A percentile compares a stretch with the other conserved stretches of the same genome.
Evolutionary conservation across 768 basidiomycete genomes (phyloP).

Genomic region (Leccinum disarticulatum): DNA sequence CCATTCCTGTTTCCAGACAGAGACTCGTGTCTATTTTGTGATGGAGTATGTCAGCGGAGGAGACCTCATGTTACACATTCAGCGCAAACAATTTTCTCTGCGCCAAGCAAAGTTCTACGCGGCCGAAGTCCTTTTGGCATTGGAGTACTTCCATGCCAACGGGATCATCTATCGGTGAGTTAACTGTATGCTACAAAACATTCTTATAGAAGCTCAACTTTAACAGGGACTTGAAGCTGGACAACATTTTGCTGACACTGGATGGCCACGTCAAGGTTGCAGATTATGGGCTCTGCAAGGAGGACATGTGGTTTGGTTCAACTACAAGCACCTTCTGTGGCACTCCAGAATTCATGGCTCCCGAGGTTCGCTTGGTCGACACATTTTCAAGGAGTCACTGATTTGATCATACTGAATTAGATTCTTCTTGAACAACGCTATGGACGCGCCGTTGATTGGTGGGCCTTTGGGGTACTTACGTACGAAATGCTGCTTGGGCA

Average conservation of each 20-base stretch:
- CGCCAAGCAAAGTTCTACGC: slow-evolving; percentile 99
- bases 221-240: slow-evolving; percentile 91
- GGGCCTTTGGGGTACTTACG: slow-evolving; percentile 98
- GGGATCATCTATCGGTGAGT: slow-evolving; percentile 97
- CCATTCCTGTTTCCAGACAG: slow-evolving; percentile 99
- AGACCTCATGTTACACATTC: slow-evolving; percentile 99
- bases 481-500: slow-evolving; percentile 99
- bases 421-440: slow-evolving; percentile 99
- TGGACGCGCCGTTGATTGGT: slow-evolving; percentile 99
- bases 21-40: slow-evolving; percentile 98
- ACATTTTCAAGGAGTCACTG: not conserved
- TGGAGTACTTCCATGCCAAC: slow-evolving; percentile 97
- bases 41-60: slow-evolving; percentile 99
- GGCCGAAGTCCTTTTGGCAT: slow-evolving; percentile 89
- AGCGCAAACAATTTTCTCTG: slow-evolving; percentile 97
- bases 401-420: slow-evolving; percentile 40
- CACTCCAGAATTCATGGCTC: slow-evolving; percentile 99
- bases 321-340: slow-evolving; percentile 99
- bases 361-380: slow-evolving; percentile 65
- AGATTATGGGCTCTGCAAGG: slow-evolving; percentile 98
- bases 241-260: slow-evolving; percentile 94
- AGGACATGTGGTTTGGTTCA: slow-evolving; percentile 96
- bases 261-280: slow-evolving; percentile 99
- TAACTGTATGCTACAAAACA: not conserved
- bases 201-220: not conserved